Conservation (phyloP, 208 protist species). For the Phytomonas francai region DNA sequence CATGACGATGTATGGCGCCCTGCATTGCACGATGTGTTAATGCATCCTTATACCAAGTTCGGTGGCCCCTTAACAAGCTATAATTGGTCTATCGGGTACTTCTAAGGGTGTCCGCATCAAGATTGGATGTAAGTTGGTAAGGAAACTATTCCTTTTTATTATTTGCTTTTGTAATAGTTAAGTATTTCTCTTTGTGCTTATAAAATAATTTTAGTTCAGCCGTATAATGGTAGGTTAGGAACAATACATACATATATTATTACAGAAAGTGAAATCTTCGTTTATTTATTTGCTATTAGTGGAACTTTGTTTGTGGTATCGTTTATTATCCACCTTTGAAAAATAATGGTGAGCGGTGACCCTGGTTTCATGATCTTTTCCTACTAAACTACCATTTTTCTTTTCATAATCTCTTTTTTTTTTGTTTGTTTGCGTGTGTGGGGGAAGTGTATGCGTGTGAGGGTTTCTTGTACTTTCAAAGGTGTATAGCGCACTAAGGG, state of each 20-base stretch:
- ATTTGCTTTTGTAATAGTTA: not conserved
- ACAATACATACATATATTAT: not conserved
- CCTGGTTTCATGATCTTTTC: not conserved
- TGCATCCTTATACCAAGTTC: conserved; percentile 82
- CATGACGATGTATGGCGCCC: conserved; percentile 90
- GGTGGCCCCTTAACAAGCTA: conserved; percentile 80
- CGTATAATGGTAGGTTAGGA: not conserved
- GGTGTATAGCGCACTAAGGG: not conserved
- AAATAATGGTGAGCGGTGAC: not conserved
- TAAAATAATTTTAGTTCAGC: not conserved
- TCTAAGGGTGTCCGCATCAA: conserved; percentile 25
- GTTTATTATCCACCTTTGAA: not conserved
- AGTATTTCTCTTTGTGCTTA: conserved; percentile 6
- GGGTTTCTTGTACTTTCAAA: not conserved
- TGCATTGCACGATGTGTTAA: conserved; percentile 78
- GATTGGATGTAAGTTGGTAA: not conserved
- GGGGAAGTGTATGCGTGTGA: no score
- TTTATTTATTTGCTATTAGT: not conserved
- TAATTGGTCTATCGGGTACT: conserved; percentile 89
- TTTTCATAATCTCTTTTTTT: not conserved
- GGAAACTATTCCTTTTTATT: conserved; percentile 10
- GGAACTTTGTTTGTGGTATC: not conserved
- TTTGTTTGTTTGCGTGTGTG: no score
- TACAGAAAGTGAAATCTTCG: not conserved
- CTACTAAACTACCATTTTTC: not conserved